Evolutionary conservation across 495 filamentous ascomycete genomes (phyloP).

Genomic region (Hypoxylon lenormandii): DNA sequence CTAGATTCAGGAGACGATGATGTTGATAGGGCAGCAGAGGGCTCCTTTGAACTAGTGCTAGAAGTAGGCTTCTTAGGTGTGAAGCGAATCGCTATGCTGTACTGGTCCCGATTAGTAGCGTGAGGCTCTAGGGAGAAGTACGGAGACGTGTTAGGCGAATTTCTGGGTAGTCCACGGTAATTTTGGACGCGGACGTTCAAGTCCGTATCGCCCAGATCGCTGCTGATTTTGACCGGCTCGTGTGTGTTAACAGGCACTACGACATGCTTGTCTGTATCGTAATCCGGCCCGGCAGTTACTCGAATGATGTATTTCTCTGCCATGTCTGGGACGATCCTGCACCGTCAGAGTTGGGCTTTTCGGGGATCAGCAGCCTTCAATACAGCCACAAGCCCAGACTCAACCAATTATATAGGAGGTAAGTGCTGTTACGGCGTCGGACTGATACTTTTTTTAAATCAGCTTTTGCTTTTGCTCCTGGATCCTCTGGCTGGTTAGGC

Average conservation of each 20-base stretch:
- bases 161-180: conserved; percentile 68
- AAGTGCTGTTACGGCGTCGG: too few relatives aligned
- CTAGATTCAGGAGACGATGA: conserved; percentile 9
- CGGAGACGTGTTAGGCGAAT: conserved; percentile 68
- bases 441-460: too few relatives aligned
- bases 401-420: too few relatives aligned
- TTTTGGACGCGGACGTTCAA: conserved; percentile 77
- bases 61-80: conserved; percentile 68
- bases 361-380: too few relatives aligned
- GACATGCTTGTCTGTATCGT: conserved; percentile 74
- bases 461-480: too few relatives aligned
- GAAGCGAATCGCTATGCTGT: conserved; percentile 82
- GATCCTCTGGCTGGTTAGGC: too few relatives aligned
- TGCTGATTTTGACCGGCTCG: conserved; percentile 67
- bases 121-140: conserved; percentile 82
- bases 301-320: conserved; percentile 74
- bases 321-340: conserved; percentile 51
- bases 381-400: too few relatives aligned
- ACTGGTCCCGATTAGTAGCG: conserved; percentile 73
- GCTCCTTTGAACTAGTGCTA: conserved; percentile 2
- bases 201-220: conserved; percentile 68
- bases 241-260: conserved; percentile 77
- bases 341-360: too few relatives aligned
- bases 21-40: conserved; percentile 22
- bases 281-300: conserved; percentile 79